Conservation (phyloP, 1,284 basidiomycete species). For the Golubevia sp. region DNA sequence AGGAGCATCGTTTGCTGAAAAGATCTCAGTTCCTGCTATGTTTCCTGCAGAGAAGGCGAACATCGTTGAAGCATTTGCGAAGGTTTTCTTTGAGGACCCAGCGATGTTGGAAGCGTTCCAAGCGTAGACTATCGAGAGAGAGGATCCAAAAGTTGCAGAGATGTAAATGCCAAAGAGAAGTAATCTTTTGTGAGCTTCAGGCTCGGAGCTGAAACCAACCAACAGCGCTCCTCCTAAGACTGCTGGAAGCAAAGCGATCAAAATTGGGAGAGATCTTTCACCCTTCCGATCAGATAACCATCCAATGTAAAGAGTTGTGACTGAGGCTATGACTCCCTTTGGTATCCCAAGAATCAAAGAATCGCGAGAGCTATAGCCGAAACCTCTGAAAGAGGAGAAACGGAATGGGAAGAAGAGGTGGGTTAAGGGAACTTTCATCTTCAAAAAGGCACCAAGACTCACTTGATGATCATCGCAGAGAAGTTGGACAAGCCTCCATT, state of each 20-base stretch:
- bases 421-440: too few relatives aligned
- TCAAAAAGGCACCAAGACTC: too few relatives aligned
- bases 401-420: neutral
- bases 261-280: too few relatives aligned
- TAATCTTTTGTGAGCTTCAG: neutral
- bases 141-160: slow-evolving; percentile 4
- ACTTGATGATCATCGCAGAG: slow-evolving; percentile 10
- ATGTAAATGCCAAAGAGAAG: slow-evolving; percentile 11
- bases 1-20: too few relatives aligned
- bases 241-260: too few relatives aligned
- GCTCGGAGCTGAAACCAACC: slow-evolving; percentile 9
- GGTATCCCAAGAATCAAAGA: slow-evolving; percentile 11
- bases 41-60: slow-evolving; percentile 9
- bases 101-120: slow-evolving; percentile 14
- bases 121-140: slow-evolving; percentile 9
- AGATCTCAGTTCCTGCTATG: slow-evolving; percentile 11
- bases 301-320: slow-evolving; percentile 6
- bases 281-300: neutral
- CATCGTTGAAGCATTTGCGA: neutral
- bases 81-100: slow-evolving; percentile 9
- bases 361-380: slow-evolving; percentile 9
- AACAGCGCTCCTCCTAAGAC: slow-evolving; percentile 8
- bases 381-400: neutral
- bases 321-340: slow-evolving; percentile 5
- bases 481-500: slow-evolving; percentile 15